phyloP scores from a whole-genome alignment of 345 rosid species.

The Atalantia buxifolia region DNA sequence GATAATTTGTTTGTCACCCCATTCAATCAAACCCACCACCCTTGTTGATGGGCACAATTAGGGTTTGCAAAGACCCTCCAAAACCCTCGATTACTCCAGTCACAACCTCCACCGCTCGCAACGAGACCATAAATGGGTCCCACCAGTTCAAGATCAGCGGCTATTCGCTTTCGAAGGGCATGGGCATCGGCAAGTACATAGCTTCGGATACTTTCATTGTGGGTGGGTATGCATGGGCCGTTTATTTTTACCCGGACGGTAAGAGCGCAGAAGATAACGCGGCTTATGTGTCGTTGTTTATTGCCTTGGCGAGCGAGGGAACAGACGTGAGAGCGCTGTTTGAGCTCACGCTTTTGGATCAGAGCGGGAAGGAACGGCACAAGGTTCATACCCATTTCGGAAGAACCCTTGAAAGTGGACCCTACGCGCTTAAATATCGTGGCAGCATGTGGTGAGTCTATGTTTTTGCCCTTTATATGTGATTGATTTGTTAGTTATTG shows the following conservation, averaged over 20 bases:
- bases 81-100: conserved; percentile 34
- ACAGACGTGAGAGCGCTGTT: conserved; percentile 76
- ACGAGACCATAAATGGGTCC: conserved; percentile 65
- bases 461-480: background rate
- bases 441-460: conserved; percentile 81
- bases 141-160: conserved; percentile 71
- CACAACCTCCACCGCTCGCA: conserved; percentile 52
- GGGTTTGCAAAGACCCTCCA: conserved; percentile 37
- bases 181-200: conserved; percentile 74
- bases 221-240: conserved; percentile 76
- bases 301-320: conserved; percentile 76
- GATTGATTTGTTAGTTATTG: background rate
- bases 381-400: conserved; percentile 85
- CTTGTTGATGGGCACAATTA: conserved; percentile 58
- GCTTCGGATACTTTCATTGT: conserved; percentile 59
- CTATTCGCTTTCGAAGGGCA: conserved; percentile 60
- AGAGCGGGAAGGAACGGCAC: conserved; percentile 59
- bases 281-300: conserved; percentile 54
- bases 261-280: conserved; percentile 70
- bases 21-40: conserved; percentile 7
- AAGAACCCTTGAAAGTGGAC: conserved; percentile 68
- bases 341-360: conserved; percentile 74
- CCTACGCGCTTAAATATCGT: conserved; percentile 67
- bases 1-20: background rate
- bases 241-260: conserved; percentile 80